Conservation (phyloP, 495 filamentous ascomycete genomes). For the Aspergillus sclerotioniger region DNA sequence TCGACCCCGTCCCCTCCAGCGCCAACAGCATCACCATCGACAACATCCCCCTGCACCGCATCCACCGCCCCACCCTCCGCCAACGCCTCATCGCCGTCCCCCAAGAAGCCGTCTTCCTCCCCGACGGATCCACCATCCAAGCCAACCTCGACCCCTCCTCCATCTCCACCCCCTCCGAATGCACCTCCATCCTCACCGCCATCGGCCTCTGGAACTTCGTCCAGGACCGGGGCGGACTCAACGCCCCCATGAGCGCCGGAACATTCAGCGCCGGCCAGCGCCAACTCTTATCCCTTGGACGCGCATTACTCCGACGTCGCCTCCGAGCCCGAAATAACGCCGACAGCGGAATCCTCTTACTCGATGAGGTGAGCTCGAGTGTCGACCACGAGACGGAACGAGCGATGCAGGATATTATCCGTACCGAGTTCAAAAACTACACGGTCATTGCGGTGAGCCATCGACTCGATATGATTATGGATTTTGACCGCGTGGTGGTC, state of each 20-base stretch:
- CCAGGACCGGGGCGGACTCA: conserved; percentile 39
- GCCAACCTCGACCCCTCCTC: conserved; percentile 78
- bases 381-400: conserved; percentile 47
- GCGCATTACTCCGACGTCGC: conserved; percentile 44
- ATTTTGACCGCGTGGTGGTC: conserved; percentile 46
- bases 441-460: conserved; percentile 51
- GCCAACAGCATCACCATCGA: conserved; percentile 22
- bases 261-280: conserved; percentile 49
- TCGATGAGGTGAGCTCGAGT: conserved; percentile 55
- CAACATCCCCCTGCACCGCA: conserved; percentile 31
- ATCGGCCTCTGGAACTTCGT: conserved; percentile 41
- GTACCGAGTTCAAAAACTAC: conserved; percentile 39
- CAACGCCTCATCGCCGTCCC: conserved; percentile 40
- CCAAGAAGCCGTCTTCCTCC: conserved; percentile 40
- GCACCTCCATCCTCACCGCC: conserved; percentile 18
- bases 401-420: conserved; percentile 43
- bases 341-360: conserved; percentile 34
- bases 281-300: conserved; percentile 54
- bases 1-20: conserved; percentile 22
- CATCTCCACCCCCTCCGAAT: conserved; percentile 67
- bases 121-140: conserved; percentile 35
- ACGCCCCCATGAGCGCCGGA: conserved; percentile 33
- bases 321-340: not conserved
- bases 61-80: conserved; percentile 27
- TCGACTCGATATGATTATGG: conserved; percentile 45